Base-by-base conservation (phyloP, 2,329 filamentous ascomycete genomes). In the Ustulina deusta region DNA sequence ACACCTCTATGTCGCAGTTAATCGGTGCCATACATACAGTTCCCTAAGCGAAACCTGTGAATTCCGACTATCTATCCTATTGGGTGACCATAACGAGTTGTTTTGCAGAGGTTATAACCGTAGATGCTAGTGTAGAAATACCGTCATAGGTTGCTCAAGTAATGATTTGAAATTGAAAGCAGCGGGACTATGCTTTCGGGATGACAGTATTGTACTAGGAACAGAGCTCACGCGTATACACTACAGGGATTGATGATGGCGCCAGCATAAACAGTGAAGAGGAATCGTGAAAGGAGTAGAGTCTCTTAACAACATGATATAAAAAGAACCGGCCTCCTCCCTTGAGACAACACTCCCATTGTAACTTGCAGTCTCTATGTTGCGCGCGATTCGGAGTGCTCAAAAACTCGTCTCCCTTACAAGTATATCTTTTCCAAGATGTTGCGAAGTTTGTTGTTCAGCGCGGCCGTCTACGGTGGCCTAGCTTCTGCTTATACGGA, bases 101-200 rank as follows among this genome's bases (percentile, higher is more conserved):
- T 29, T 42, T 54, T 54, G 6, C 22, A 40, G 38, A 60, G 48
- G 17, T 40, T 46, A 46, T 11, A 38, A 57, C 40, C 27, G 3
- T 11, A 22, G 22, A 32, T 2, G 17, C 22, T n/a, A 61, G 7
- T 20, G 20, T 48, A 20, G 20, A 29, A 22, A 38, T n/a, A 63
- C 15, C 22, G 10, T 44, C 48, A 48, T n/a, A 10, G 6, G 27
- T 22, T 48, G 57, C 38, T 61, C 51, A 49, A 27, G 46, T 56
- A 49, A 61, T 61, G 49, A 34, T 65, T 65, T 51, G 20, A 20
- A 56, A 65, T 65, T 13, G 38, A 40, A 61, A 55, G 40, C 17
- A 15, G 9, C 42, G 20, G 38, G 32, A 15, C 17, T 15, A 61
- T 59, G 11, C 49, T 22, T 61, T 61, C 49, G 36, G 22, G 48